A percentile compares a stretch with the other conserved stretches of the same genome.
phyloP scores from a whole-genome alignment of 2,329 filamentous ascomycete species.

The Capronia epimyces region DNA sequence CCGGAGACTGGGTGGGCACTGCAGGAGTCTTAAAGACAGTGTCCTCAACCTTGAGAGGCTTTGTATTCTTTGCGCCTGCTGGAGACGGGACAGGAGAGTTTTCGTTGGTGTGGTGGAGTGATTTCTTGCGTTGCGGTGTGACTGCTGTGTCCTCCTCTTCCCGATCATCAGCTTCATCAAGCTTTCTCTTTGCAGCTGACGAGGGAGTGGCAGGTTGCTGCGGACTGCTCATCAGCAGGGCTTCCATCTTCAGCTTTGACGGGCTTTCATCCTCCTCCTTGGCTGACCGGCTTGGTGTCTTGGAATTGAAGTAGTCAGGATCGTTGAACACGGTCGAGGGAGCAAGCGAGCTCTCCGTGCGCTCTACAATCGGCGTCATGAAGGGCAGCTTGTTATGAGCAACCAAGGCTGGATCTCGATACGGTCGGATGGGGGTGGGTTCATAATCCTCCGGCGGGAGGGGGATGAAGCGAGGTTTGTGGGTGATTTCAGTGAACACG shows the following conservation, averaged over 20 bases:
- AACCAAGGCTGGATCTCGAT: slow-evolving; percentile 70
- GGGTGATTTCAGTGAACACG: slow-evolving; percentile 33
- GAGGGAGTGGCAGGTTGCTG: slow-evolving; percentile 42
- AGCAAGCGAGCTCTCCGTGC: slow-evolving; percentile 81
- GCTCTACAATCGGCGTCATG: slow-evolving; percentile 97
- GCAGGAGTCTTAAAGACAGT: slow-evolving; percentile 13
- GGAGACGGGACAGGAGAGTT: neutral
- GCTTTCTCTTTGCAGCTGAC: slow-evolving; percentile 19
- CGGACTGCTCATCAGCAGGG: slow-evolving; percentile 62
- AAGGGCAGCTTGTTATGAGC: slow-evolving; percentile 92
- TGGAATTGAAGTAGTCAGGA: slow-evolving; percentile 59
- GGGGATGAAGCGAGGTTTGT: slow-evolving; percentile 64
- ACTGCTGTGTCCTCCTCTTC: slow-evolving; percentile 14
- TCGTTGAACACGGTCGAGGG: slow-evolving; percentile 55
- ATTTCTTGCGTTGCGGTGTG: slow-evolving; percentile 13
- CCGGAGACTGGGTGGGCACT: slow-evolving; percentile 27
- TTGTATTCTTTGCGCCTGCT: neutral
- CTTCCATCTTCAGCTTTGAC: slow-evolving; percentile 37
- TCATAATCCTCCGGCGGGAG: slow-evolving; percentile 82
- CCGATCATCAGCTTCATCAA: slow-evolving; percentile 4
- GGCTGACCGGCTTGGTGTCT: slow-evolving; percentile 67
- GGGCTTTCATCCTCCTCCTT: slow-evolving; percentile 26
- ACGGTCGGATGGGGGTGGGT: slow-evolving; percentile 65
- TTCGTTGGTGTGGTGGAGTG: neutral
- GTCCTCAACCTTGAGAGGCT: slow-evolving; percentile 9